Percentiles rank a stretch among this genome's conserved stretches.
phyloP scores from a whole-genome alignment of 805 yeast genomes.

The Tetrapisispora taiwanensis region DNA sequence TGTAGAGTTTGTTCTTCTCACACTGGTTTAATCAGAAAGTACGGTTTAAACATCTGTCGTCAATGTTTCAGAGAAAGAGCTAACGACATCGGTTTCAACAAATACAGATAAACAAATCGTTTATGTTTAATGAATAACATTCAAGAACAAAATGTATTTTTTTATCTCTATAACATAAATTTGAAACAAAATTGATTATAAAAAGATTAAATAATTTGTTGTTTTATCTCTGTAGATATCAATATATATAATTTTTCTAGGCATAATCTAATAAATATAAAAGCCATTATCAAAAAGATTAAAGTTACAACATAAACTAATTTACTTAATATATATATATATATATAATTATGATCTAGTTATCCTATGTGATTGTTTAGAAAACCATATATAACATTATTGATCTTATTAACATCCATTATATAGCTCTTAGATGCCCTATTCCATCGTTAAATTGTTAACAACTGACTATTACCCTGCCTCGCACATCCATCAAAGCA shows the following conservation, averaged over 20 bases:
- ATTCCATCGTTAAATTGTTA: too few species aligned
- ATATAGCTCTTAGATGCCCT: too few species aligned
- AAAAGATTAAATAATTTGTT: background rate
- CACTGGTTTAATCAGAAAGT: constrained; percentile 99
- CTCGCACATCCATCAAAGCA: too few species aligned
- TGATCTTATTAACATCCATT: too few species aligned
- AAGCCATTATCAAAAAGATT: constrained; percentile 1
- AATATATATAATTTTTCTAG: constrained; percentile 1
- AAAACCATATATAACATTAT: too few species aligned
- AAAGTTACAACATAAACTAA: too few species aligned
- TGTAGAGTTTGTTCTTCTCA: constrained; percentile 99
- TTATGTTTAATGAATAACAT: background rate
- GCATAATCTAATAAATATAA: constrained; percentile 4
- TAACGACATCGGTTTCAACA: constrained; percentile 96
- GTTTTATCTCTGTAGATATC: constrained; percentile 1
- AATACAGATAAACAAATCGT: constrained; percentile 71
- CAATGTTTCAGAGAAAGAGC: constrained; percentile 99
- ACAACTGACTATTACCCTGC: too few species aligned
- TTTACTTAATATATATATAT: too few species aligned
- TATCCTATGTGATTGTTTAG: too few species aligned
- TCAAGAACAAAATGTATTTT: background rate
- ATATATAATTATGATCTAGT: too few species aligned
- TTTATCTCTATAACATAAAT: background rate
- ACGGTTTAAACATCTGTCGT: constrained; percentile 99
- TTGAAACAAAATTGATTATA: constrained; percentile 1